Evolutionary conservation across 2,329 filamentous ascomycete species (phyloP).

Genomic region (Aspergillaceae sp.): DNA sequence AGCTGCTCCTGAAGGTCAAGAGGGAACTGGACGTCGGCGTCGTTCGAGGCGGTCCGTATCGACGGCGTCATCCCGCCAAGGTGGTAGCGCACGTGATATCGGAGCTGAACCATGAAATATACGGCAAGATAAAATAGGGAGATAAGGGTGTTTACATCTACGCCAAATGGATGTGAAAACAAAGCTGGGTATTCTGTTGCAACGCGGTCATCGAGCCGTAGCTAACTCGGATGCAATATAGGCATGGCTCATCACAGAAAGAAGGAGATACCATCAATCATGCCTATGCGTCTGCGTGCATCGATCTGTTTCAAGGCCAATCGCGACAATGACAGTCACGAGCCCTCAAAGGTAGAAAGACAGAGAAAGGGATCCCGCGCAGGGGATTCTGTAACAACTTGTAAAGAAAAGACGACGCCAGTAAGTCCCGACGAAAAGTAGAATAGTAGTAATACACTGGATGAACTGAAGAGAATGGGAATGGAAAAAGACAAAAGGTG

Average conservation of each 20-base stretch:
- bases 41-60: slow-evolving; percentile 1
- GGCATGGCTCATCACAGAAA: background rate
- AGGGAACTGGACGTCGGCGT: background rate
- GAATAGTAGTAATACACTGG: background rate
- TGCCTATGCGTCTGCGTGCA: background rate
- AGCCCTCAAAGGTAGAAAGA: no score
- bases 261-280: background rate
- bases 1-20: slow-evolving; percentile 2
- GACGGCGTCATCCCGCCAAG: background rate
- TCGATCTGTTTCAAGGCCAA: background rate
- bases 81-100: slow-evolving; percentile 7
- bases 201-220: no score
- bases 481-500: background rate
- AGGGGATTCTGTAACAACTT: background rate
- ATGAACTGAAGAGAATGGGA: background rate
- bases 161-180: no score
- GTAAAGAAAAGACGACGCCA: background rate
- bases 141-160: no score
- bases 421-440: no score
- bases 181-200: no score
- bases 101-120: background rate
- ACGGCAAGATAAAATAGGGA: background rate
- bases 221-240: background rate
- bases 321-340: no score
- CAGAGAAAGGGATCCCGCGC: no score